Conservation (phyloP, 495 filamentous ascomycete genomes). For the Podospora pseudocomata region DNA sequence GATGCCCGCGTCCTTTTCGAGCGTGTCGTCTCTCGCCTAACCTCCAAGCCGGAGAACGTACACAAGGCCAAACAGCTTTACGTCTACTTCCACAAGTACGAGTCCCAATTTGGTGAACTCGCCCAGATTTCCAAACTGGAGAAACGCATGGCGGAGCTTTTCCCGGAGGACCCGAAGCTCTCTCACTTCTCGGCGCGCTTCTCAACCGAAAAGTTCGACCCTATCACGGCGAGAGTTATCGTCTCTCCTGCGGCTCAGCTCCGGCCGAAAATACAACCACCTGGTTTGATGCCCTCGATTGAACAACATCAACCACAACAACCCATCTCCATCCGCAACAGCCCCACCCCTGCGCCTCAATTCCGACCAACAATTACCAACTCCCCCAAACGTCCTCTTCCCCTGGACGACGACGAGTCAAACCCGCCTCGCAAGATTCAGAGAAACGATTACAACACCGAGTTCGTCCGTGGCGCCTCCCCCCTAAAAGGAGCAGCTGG, state of each 20-base stretch:
- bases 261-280: conserved; percentile 49
- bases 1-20: conserved; percentile 94
- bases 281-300: conserved; percentile 43
- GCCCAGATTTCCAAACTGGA: conserved; percentile 85
- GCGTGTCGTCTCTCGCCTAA: conserved; percentile 76
- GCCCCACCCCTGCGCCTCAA: conserved; percentile 30
- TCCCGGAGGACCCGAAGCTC: conserved; percentile 78
- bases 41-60: conserved; percentile 64
- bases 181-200: conserved; percentile 73
- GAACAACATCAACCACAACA: conserved; percentile 44
- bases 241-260: conserved; percentile 75
- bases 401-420: conserved; percentile 63
- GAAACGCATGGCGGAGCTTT: conserved; percentile 86
- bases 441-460: conserved; percentile 27
- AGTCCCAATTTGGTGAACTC: conserved; percentile 89
- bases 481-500: conserved; percentile 83
- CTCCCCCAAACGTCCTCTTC: conserved; percentile 73
- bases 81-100: conserved; percentile 87
- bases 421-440: conserved; percentile 68
- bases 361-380: conserved; percentile 52
- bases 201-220: conserved; percentile 54
- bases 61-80: conserved; percentile 80
- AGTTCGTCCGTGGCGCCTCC: conserved; percentile 65
- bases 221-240: conserved; percentile 73
- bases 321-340: conserved; percentile 31